A percentile compares a stretch with the other conserved stretches of the same genome.
These are phyloP conservation scores for Leccinum pellstonianum DNA, from an alignment of 768 basidiomycete species.

Conservation along the genomic window DNA sequence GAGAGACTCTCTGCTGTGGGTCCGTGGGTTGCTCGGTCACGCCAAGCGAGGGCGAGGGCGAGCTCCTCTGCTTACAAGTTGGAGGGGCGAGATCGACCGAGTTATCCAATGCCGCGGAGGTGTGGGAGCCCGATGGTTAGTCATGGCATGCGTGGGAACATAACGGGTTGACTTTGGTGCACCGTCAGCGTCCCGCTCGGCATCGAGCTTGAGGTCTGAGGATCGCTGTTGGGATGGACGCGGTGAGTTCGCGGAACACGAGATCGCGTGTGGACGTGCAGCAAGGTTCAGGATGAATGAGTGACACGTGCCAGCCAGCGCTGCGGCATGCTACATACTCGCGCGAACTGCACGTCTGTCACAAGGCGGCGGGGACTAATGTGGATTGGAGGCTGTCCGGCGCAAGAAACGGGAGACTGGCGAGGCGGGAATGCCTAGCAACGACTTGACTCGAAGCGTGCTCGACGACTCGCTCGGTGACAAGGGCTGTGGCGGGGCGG, in stretches of 20 bases:
- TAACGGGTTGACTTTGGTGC: too few species aligned
- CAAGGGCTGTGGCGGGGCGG: slow-evolving; percentile 17
- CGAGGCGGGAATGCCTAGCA: background rate
- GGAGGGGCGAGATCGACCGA: background rate
- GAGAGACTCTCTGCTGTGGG: too few species aligned
- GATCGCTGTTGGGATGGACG: background rate
- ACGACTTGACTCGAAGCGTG: background rate
- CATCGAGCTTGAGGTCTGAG: background rate
- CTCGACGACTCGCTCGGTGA: background rate
- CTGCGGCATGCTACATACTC: background rate
- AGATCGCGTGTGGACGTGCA: background rate
- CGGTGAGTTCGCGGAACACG: slow-evolving; percentile 11
- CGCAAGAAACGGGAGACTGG: background rate
- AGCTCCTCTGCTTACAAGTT: too few species aligned
- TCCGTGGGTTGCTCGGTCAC: background rate
- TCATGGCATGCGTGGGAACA: slow-evolving; percentile 3
- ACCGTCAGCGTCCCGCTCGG: background rate
- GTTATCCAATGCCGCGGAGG: slow-evolving; percentile 12
- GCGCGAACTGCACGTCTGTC: background rate
- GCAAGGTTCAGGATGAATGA: background rate
- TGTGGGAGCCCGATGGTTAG: background rate
- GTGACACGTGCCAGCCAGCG: background rate
- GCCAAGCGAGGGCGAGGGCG: background rate
- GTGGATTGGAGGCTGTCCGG: background rate
- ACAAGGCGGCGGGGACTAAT: background rate